Percentiles rank a stretch among this genome's conserved stretches.
Conservation (phyloP, 2,329 filamentous ascomycete species). For the Talaromyces sp. region DNA sequence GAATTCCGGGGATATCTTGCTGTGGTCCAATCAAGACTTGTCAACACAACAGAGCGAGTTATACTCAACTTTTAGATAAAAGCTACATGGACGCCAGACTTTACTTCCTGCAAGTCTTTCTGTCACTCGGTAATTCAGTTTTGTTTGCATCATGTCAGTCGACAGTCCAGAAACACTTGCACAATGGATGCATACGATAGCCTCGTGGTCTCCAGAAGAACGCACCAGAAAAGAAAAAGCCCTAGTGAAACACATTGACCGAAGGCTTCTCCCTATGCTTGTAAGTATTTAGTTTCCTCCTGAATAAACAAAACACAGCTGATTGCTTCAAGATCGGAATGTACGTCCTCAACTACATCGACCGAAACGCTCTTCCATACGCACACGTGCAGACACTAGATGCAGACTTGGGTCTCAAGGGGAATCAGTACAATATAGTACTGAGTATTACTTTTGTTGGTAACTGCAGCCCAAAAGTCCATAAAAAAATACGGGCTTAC, state of each 20-base stretch:
- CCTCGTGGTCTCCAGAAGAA: not conserved
- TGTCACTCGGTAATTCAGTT: not conserved
- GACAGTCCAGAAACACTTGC: not conserved
- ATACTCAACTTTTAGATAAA: no score
- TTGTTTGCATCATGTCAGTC: not conserved
- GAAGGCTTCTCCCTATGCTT: not conserved
- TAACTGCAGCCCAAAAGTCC: constrained; percentile 17
- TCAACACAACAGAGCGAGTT: no score
- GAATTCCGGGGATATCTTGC: no score
- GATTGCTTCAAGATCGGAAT: not conserved
- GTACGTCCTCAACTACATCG: not conserved
- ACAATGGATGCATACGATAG: not conserved
- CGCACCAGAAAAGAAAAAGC: not conserved
- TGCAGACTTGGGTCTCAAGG: constrained; percentile 53
- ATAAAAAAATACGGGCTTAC: no score
- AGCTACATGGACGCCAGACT: not conserved
- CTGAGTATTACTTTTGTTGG: constrained; percentile 64
- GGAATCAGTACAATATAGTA: constrained; percentile 64
- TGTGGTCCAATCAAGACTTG: no score
- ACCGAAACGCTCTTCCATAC: constrained; percentile 35
- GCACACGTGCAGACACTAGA: constrained; percentile 63
- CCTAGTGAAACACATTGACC: not conserved
- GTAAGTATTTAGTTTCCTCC: no score
- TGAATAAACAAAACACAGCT: no score
- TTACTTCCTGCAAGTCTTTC: not conserved